Evolutionary conservation across 2,329 filamentous ascomycete species (phyloP), one percentile per base, ranked within the genome.

Genomic region (Neospermospora avenae): DNA sequence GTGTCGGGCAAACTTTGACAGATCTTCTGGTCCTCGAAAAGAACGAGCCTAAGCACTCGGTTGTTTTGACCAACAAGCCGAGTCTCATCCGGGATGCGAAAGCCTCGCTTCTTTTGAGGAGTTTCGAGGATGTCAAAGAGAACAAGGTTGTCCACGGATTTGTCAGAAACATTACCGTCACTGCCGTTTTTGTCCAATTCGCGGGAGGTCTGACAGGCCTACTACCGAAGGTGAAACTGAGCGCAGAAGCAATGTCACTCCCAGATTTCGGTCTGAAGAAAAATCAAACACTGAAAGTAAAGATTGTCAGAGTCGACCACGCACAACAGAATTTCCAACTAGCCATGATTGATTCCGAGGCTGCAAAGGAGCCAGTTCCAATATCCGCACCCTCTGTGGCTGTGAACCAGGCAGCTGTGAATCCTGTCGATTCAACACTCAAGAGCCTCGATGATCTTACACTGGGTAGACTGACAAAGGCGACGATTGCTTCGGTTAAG

Each of bases 11-110:
- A 75, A 89, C 84, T 25, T 77, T 99, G 48, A 84, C 86, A 18
- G 87, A 95, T 55, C 78, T 99, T n/a, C 79, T 96, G 39, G 85
- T 98, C 14, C 77, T 99, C n/a, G 86, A 91, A 68, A 96, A 96
- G 74, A 84, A 92, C 62, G 86, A 91, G 64, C 83, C 86, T 62
- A 90, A 90, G 58, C 86, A 87, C 52, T 84, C 89, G 42, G 84
- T 97, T 58, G 82, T 86, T 11, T 78, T 99, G 3, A 90, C 89
- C 2, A 89, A 90, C 74, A 97, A 97, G 76, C 86, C 90, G 37
- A 92, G 87, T 69, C 79, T 99, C 25, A 80, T 96, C 60, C 85
- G 89, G 68, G 91, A 89, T 55, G 83, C 87, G 53, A 87, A 89
- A 72, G 80, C 88, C 20, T 84, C 84, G n/a, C 84, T 81, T 56